Percentiles rank a stretch among this genome's conserved stretches.
Conservation (phyloP, 108 stramenopile species). For the Cyclotella kingstonii region DNA sequence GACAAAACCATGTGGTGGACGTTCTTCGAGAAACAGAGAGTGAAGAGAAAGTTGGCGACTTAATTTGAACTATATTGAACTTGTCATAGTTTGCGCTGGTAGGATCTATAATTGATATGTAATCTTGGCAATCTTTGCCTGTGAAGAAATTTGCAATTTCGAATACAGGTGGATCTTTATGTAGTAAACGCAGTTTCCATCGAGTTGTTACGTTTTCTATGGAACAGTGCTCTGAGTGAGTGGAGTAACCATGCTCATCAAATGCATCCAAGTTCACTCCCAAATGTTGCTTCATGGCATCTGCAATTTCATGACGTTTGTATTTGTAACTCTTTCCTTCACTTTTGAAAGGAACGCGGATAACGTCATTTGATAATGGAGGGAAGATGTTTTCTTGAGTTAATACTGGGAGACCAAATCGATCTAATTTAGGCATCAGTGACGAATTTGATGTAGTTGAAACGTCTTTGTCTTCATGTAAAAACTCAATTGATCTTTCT, state of each 20-base stretch:
- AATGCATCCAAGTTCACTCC: slow-evolving; percentile 50
- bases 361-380: slow-evolving; percentile 50
- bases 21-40: slow-evolving; percentile 62
- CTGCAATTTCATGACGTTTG: slow-evolving; percentile 39
- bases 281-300: slow-evolving; percentile 47
- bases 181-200: slow-evolving; percentile 57
- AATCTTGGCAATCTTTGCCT: slow-evolving; percentile 50
- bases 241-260: slow-evolving; percentile 53
- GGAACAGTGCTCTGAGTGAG: slow-evolving; percentile 17
- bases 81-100: not conserved
- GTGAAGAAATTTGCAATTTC: slow-evolving; percentile 73
- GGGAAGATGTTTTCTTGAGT: slow-evolving; percentile 79
- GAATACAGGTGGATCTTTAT: slow-evolving; percentile 71
- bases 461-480: not conserved
- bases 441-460: not conserved
- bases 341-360: slow-evolving; percentile 34
- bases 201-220: slow-evolving; percentile 2
- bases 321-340: slow-evolving; percentile 13
- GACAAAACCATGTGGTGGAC: slow-evolving; percentile 81
- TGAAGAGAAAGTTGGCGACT: slow-evolving; percentile 62
- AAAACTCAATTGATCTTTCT: not conserved
- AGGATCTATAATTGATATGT: slow-evolving; percentile 21
- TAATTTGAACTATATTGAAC: slow-evolving; percentile 34
- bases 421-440: slow-evolving; percentile 50
- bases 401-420: slow-evolving; percentile 74